Conservation (phyloP, 768 basidiomycete species). For the Nidularia pulvinata region DNA sequence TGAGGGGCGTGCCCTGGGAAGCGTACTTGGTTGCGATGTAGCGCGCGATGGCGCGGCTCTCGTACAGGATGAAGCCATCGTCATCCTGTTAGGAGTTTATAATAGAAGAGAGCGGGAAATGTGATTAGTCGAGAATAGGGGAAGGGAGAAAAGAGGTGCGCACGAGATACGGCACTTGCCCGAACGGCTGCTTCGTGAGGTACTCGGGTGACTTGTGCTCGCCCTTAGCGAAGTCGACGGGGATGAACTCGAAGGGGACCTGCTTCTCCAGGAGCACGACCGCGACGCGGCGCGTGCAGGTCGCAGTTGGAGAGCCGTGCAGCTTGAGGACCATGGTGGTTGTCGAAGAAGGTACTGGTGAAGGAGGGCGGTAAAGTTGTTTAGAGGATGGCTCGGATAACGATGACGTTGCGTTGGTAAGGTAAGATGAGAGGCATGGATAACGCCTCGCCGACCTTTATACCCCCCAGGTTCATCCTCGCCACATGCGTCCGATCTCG, state of each 20-base stretch:
- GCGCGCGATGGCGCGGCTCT: slow-evolving; percentile 61
- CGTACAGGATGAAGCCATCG: slow-evolving; percentile 63
- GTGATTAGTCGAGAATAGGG: too few species aligned
- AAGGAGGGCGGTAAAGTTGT: too few species aligned
- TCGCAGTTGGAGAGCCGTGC: slow-evolving; percentile 20
- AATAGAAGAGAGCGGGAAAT: too few species aligned
- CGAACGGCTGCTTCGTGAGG: slow-evolving; percentile 11
- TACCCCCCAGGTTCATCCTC: too few species aligned
- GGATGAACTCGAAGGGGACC: slow-evolving; percentile 51
- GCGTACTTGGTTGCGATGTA: slow-evolving; percentile 61
- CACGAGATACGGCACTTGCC: too few species aligned
- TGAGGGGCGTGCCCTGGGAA: slow-evolving; percentile 44
- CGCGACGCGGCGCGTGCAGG: slow-evolving; percentile 52
- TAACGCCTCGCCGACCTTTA: too few species aligned
- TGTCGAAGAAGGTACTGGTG: too few species aligned
- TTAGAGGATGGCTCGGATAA: too few species aligned
- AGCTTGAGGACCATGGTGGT: slow-evolving; percentile 3
- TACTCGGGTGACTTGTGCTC: slow-evolving; percentile 46
- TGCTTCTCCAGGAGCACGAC: slow-evolving; percentile 52
- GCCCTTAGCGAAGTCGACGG: slow-evolving; percentile 37
- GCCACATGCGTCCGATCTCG: too few species aligned
- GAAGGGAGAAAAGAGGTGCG: too few species aligned
- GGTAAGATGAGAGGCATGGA: too few species aligned
- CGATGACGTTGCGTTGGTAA: too few species aligned
- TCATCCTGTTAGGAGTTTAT: slow-evolving; percentile 36